These are phyloP conservation scores for Chalaropsis thielavioides DNA, from an alignment of 2,329 filamentous ascomycete species.

Conservation along the genomic window DNA sequence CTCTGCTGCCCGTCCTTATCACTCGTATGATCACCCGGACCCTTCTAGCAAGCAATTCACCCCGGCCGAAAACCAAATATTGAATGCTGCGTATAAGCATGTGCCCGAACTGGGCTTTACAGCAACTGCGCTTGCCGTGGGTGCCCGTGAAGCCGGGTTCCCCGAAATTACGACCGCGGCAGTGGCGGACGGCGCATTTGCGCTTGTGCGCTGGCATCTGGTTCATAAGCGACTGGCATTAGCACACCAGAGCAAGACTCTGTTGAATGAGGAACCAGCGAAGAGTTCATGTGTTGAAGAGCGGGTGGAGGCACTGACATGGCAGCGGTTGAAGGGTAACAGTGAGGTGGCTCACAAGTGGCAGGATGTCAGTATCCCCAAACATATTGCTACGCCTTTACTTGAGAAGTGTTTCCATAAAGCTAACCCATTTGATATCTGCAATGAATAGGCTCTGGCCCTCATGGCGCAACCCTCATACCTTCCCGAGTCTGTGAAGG, in stretches of 20 bases:
- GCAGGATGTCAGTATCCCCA: constrained; percentile 56
- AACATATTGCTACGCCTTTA: background rate
- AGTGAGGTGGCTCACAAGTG: constrained; percentile 56
- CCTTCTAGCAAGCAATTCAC: constrained; percentile 46
- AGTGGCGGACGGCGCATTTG: constrained; percentile 65
- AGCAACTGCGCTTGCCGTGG: constrained; percentile 53
- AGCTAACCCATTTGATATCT: background rate
- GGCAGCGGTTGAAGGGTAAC: constrained; percentile 68
- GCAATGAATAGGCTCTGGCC: constrained; percentile 53
- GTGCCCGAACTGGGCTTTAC: constrained; percentile 78
- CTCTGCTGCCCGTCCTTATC: constrained; percentile 37
- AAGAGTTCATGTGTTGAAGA: constrained; percentile 36
- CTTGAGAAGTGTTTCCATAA: background rate
- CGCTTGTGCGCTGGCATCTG: constrained; percentile 67
- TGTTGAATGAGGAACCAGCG: constrained; percentile 28
- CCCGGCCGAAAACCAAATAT: constrained; percentile 56
- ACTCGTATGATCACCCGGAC: constrained; percentile 56
- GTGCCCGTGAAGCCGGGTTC: constrained; percentile 72
- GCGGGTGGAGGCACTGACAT: constrained; percentile 56
- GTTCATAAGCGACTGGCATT: constrained; percentile 50
- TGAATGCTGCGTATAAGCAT: constrained; percentile 64
- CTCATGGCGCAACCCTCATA: constrained; percentile 78
- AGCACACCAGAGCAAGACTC: constrained; percentile 26
- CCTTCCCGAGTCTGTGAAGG: constrained; percentile 58
- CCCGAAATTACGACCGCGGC: constrained; percentile 74